A percentile compares a stretch with the other conserved stretches of the same genome.
Conservation (phyloP, 768 basidiomycete species). For the Cystoderma amianthinum region DNA sequence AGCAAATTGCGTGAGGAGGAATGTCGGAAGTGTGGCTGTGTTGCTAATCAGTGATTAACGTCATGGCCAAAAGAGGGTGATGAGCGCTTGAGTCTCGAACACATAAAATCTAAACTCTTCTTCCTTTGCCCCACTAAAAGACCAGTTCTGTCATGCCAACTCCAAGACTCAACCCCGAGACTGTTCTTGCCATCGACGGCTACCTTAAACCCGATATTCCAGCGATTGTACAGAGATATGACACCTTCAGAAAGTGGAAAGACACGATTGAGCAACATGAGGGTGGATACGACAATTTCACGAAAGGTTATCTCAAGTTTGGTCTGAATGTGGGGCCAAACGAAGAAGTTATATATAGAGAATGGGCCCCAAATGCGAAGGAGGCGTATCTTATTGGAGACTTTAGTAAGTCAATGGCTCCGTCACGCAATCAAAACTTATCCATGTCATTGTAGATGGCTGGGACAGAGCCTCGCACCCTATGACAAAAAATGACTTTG, state of each 20-base stretch:
- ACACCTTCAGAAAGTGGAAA: conserved; percentile 68
- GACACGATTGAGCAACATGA: conserved; percentile 68
- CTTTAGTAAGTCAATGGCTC: conserved; percentile 96
- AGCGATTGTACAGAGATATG: conserved; percentile 63
- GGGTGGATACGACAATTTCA: conserved; percentile 79
- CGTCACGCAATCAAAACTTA: conserved; percentile 1
- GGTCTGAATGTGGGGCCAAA: conserved; percentile 70
- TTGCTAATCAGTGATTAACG: not conserved
- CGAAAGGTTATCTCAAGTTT: conserved; percentile 71
- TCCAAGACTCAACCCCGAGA: conserved; percentile 44
- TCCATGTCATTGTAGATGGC: conserved; percentile 43
- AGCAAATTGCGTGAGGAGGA: not conserved
- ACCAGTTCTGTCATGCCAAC: conserved; percentile 43
- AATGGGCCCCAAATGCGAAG: conserved; percentile 92
- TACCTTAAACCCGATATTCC: conserved; percentile 72
- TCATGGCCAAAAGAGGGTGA: not conserved
- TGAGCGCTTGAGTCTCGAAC: conserved; percentile 1
- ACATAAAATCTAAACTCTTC: not conserved
- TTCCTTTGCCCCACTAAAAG: conserved; percentile 4
- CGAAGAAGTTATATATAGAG: conserved; percentile 75
- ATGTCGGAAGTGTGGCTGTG: not conserved
- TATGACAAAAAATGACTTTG: conserved; percentile 80
- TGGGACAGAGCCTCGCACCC: conserved; percentile 86
- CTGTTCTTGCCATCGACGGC: conserved; percentile 57
- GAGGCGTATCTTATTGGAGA: conserved; percentile 89